Conservation (phyloP, 2,329 filamentous ascomycete species). For the Tolypocladium tundrense region DNA sequence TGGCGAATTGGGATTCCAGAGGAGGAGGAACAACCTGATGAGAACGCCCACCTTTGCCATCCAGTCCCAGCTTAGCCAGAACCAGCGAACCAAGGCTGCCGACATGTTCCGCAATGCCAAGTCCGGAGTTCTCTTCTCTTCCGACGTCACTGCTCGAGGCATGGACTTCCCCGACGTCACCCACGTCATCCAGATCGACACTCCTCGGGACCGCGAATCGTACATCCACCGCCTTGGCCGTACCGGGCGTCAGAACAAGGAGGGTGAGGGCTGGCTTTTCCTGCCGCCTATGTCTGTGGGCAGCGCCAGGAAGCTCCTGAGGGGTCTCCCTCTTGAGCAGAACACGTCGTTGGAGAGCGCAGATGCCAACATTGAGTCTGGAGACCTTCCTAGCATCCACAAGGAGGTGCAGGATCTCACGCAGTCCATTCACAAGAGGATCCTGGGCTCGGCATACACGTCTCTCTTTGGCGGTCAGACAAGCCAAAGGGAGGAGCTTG, state of each 20-base stretch:
- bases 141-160: constrained; percentile 70
- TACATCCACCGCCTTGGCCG: constrained; percentile 72
- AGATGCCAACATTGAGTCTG: constrained; percentile 40
- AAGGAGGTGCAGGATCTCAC: constrained; percentile 31
- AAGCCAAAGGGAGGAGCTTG: constrained; percentile 26
- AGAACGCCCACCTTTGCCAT: constrained; percentile 43
- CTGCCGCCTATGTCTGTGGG: constrained; percentile 43
- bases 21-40: constrained; percentile 27
- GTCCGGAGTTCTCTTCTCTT: constrained; percentile 61
- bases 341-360: constrained; percentile 42
- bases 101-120: constrained; percentile 58
- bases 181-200: constrained; percentile 66
- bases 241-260: constrained; percentile 64
- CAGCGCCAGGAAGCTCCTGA: constrained; percentile 39
- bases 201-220: constrained; percentile 53
- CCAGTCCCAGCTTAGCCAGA: constrained; percentile 69
- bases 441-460: constrained; percentile 37
- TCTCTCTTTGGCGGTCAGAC: constrained; percentile 44
- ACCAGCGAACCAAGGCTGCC: constrained; percentile 56
- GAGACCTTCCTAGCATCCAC: constrained; percentile 35
- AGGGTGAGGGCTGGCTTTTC: constrained; percentile 62
- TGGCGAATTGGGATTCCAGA: constrained; percentile 37
- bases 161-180: constrained; percentile 77
- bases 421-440: constrained; percentile 22
- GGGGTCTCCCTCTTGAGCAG: constrained; percentile 49